Conservation (phyloP, 1,139 yeast species). For the Wickerhamomyces sp. region DNA sequence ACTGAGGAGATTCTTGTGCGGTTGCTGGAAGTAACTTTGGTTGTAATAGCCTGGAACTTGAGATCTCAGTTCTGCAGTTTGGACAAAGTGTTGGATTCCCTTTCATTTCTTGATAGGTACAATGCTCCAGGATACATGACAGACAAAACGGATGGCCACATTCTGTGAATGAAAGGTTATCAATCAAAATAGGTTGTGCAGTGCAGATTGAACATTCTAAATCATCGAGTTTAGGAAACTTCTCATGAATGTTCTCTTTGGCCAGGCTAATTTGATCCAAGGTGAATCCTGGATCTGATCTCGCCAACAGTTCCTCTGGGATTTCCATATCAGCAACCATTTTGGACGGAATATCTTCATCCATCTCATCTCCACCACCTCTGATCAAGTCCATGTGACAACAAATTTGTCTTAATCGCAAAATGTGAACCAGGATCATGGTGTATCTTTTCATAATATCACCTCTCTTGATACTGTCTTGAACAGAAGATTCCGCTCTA, state of each 20-base stretch:
- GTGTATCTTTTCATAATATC: slow-evolving; percentile 70
- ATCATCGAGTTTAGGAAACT: slow-evolving; percentile 37
- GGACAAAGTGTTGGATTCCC: slow-evolving; percentile 44
- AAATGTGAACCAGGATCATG: slow-evolving; percentile 75
- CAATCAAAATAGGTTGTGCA: slow-evolving; percentile 49
- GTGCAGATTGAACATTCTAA: slow-evolving; percentile 87
- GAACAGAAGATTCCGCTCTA: slow-evolving; percentile 64
- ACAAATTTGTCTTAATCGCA: slow-evolving; percentile 82
- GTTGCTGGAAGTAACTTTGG: slow-evolving; percentile 5
- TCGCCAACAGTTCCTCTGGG: slow-evolving; percentile 17
- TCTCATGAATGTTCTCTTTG: slow-evolving; percentile 30
- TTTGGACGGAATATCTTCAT: slow-evolving; percentile 34
- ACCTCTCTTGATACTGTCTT: slow-evolving; percentile 59
- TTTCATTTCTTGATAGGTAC: slow-evolving; percentile 33
- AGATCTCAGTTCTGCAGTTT: slow-evolving; percentile 38
- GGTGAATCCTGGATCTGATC: slow-evolving; percentile 7
- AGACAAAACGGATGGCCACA: slow-evolving; percentile 83
- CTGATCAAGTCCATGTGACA: slow-evolving; percentile 53
- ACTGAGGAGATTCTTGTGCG: background rate
- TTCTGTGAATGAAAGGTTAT: slow-evolving; percentile 61
- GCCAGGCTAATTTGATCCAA: slow-evolving; percentile 28
- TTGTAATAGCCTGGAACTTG: slow-evolving; percentile 21
- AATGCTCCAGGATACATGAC: slow-evolving; percentile 68
- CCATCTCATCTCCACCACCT: slow-evolving; percentile 24
- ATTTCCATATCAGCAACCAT: slow-evolving; percentile 28